phyloP scores from a whole-genome alignment of 1,139 yeast genomes.

The Suhomyces guaymorum region DNA sequence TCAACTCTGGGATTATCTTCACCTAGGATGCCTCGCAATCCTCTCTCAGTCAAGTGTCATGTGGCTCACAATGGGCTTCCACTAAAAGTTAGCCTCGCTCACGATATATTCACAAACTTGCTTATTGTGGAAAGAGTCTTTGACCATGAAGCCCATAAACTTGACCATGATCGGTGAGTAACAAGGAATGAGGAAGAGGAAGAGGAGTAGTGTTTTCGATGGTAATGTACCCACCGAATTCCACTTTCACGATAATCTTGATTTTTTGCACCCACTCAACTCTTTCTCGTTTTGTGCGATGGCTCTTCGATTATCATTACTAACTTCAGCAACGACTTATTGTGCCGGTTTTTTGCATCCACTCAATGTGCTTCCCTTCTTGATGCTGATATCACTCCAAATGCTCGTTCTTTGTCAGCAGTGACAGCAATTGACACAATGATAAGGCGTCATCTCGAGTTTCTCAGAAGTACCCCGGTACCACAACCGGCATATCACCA shows the following conservation, averaged over 20 bases:
- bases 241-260: too few relatives aligned
- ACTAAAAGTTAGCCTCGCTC: neutral
- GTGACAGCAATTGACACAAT: conserved; percentile 4
- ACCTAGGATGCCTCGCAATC: neutral
- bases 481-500: too few relatives aligned
- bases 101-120: conserved; percentile 4
- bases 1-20: neutral
- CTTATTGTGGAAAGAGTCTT: conserved; percentile 6
- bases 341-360: conserved; percentile 10
- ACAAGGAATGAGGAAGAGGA: neutral
- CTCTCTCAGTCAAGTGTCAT: neutral
- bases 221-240: too few relatives aligned
- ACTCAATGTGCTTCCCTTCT: conserved; percentile 3
- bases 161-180: conserved; percentile 6
- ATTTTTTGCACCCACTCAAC: too few relatives aligned
- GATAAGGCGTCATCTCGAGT: conserved; percentile 9
- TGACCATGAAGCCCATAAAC: conserved; percentile 1
- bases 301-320: neutral
- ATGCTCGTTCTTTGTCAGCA: neutral
- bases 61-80: neutral
- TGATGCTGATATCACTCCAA: neutral
- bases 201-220: neutral
- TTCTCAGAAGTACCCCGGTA: conserved; percentile 3
- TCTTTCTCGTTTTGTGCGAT: too few relatives aligned
- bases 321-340: conserved; percentile 7